phyloP scores from a whole-genome alignment of 129 eudicot genomes.

The Kitagawia praeruptora region DNA sequence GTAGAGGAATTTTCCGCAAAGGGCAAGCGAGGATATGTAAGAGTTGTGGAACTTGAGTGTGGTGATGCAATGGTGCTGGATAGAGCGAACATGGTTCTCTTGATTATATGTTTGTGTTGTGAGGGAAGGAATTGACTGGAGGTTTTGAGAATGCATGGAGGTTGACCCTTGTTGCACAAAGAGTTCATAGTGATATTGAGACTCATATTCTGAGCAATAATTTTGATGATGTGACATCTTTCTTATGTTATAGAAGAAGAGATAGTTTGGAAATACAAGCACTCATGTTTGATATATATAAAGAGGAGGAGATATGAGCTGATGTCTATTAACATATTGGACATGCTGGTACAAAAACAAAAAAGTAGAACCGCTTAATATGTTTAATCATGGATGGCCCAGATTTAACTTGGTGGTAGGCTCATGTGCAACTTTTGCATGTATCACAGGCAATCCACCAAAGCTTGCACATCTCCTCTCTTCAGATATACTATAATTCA shows the following conservation, averaged over 20 bases:
- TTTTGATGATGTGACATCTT: slow-evolving; percentile 32
- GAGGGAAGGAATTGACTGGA: slow-evolving; percentile 24
- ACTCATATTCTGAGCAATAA: slow-evolving; percentile 27
- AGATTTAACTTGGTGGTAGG: slow-evolving; percentile 17
- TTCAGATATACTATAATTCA: not conserved
- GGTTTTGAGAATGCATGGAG: slow-evolving; percentile 26
- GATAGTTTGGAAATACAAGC: slow-evolving; percentile 14
- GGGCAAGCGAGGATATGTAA: slow-evolving; percentile 54
- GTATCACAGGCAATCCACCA: slow-evolving; percentile 24
- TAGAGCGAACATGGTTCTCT: slow-evolving; percentile 17
- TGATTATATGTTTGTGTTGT: slow-evolving; percentile 18
- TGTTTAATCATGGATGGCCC: slow-evolving; percentile 25
- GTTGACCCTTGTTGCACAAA: slow-evolving; percentile 27
- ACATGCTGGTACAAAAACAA: slow-evolving; percentile 7
- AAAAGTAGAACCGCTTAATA: slow-evolving; percentile 15
- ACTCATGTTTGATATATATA: slow-evolving; percentile 15
- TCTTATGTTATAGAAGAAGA: slow-evolving; percentile 17
- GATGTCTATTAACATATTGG: slow-evolving; percentile 13
- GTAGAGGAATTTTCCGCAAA: slow-evolving; percentile 44
- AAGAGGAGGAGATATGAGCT: slow-evolving; percentile 16
- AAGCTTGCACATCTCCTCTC: not conserved
- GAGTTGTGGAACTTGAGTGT: slow-evolving; percentile 50
- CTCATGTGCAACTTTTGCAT: slow-evolving; percentile 12
- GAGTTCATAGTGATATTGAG: slow-evolving; percentile 22
- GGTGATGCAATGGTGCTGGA: slow-evolving; percentile 40